These are phyloP conservation scores for Toxicodendron radicans DNA, from an alignment of 345 rosid genomes.

Conservation along the genomic window DNA sequence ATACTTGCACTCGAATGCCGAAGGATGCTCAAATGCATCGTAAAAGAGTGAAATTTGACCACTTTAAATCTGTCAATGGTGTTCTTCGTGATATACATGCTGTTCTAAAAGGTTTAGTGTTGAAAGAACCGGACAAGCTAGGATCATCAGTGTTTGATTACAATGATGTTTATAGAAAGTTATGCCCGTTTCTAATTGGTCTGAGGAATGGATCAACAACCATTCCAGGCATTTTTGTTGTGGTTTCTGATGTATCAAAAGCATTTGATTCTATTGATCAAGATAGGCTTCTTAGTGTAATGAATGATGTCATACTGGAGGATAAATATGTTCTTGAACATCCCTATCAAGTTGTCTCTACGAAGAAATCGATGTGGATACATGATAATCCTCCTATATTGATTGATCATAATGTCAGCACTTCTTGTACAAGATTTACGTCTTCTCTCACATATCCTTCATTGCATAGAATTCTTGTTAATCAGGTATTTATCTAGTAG, in stretches of 20 bases:
- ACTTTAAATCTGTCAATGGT: slow-evolving; percentile 45
- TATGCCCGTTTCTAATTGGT: slow-evolving; percentile 52
- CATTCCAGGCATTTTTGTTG: slow-evolving; percentile 52
- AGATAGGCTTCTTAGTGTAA: slow-evolving; percentile 54
- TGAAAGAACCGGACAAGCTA: slow-evolving; percentile 61
- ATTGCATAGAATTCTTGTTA: slow-evolving; percentile 45
- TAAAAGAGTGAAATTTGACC: slow-evolving; percentile 12
- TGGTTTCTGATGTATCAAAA: slow-evolving; percentile 77
- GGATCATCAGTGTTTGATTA: slow-evolving; percentile 89
- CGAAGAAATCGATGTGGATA: slow-evolving; percentile 47
- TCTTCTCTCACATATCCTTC: slow-evolving; percentile 44
- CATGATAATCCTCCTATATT: slow-evolving; percentile 36
- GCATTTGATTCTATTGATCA: slow-evolving; percentile 87
- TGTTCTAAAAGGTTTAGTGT: slow-evolving; percentile 66
- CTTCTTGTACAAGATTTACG: slow-evolving; percentile 30
- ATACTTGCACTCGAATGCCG: slow-evolving; percentile 11
- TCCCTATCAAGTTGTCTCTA: slow-evolving; percentile 48
- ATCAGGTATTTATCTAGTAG: slow-evolving; percentile 47
- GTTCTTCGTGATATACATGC: slow-evolving; percentile 66
- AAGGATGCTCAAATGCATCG: slow-evolving; percentile 5
- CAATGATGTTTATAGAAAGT: slow-evolving; percentile 70
- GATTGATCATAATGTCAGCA: slow-evolving; percentile 22
- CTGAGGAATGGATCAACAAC: slow-evolving; percentile 48
- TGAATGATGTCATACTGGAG: slow-evolving; percentile 50
- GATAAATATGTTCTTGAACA: slow-evolving; percentile 47